Conservation (phyloP, 768 basidiomycete species). For the Russula emetica region DNA sequence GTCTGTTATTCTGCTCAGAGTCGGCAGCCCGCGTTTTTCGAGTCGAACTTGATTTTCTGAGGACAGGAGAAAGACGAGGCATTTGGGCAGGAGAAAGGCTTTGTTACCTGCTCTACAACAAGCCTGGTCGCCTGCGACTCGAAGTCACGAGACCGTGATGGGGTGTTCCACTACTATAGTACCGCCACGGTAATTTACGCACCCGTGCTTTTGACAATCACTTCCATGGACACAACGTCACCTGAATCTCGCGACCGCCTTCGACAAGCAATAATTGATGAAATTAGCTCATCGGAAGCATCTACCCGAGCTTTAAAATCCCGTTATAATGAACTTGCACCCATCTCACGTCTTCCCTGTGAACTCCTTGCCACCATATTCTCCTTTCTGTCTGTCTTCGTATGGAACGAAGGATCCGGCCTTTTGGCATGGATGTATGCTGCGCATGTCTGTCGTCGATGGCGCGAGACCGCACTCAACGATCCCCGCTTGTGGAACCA, state of each 20-base stretch:
- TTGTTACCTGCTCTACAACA: too few relatives aligned
- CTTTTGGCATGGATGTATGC: slow-evolving; percentile 2
- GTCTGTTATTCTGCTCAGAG: too few relatives aligned
- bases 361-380: slow-evolving; percentile 13
- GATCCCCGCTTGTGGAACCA: slow-evolving; percentile 13
- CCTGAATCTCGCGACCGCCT: not conserved
- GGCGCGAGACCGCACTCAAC: slow-evolving; percentile 21
- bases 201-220: too few relatives aligned
- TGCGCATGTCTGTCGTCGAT: slow-evolving; percentile 21
- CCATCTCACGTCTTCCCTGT: slow-evolving; percentile 9
- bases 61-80: too few relatives aligned
- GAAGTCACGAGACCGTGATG: too few relatives aligned
- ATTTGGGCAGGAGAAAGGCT: too few relatives aligned
- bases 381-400: not conserved
- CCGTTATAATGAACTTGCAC: slow-evolving; percentile 15
- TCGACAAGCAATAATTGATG: slow-evolving; percentile 6
- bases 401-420: not conserved
- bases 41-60: too few relatives aligned
- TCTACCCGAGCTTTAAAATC: slow-evolving; percentile 1
- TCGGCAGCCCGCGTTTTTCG: too few relatives aligned
- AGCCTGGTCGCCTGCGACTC: too few relatives aligned
- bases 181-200: too few relatives aligned
- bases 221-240: not conserved
- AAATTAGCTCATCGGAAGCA: slow-evolving; percentile 7
- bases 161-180: too few relatives aligned